Evolutionary conservation across 1,284 basidiomycete genomes (phyloP).

Genomic region (Schizopora paradoxa): DNA sequence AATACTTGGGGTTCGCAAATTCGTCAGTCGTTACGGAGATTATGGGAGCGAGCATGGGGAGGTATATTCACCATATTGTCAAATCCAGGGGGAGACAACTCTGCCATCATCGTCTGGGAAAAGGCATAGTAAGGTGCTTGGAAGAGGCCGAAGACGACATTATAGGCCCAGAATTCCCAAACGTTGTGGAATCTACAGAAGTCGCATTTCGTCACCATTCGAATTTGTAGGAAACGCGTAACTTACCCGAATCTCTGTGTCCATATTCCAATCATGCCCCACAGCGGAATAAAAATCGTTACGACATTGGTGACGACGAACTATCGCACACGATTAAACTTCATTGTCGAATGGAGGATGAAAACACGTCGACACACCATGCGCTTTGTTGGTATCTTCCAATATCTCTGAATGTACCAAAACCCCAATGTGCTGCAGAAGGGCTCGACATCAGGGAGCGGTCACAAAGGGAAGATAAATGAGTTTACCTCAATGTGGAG

Average conservation of each 20-base stretch:
- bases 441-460: constrained; percentile 13
- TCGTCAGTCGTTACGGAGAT: background rate
- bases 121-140: constrained; percentile 87
- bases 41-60: background rate
- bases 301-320: constrained; percentile 74
- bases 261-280: constrained; percentile 87
- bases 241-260: constrained; percentile 64
- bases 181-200: constrained; percentile 1
- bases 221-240: no score
- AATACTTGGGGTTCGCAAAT: constrained; percentile 53
- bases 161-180: constrained; percentile 60
- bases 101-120: constrained; percentile 84
- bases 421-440: constrained; percentile 57
- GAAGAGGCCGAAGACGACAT: constrained; percentile 76
- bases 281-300: constrained; percentile 73
- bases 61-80: constrained; percentile 66
- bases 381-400: constrained; percentile 70
- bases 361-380: constrained; percentile 44
- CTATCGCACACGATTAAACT: constrained; percentile 29
- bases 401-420: constrained; percentile 77
- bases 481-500: constrained; percentile 43
- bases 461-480: constrained; percentile 6
- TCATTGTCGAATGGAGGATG: background rate
- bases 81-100: constrained; percentile 75
- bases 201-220: background rate